Conservation (phyloP, 1,139 yeast species). For the Candida tunisiensis region DNA sequence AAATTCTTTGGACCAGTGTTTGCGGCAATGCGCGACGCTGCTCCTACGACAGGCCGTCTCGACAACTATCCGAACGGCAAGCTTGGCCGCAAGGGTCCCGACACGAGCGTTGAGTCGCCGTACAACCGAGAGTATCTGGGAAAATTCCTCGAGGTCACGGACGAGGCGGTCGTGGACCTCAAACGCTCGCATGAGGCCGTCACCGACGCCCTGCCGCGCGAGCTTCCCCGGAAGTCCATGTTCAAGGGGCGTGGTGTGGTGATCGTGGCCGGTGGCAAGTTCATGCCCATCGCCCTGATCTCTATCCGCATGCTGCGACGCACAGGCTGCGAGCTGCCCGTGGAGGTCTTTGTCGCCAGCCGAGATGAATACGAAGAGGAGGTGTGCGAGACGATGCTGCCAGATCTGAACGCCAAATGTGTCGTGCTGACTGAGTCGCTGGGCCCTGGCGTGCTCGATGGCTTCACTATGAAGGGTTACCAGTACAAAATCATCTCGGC, state of each 20-base stretch:
- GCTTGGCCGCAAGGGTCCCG: too few species aligned
- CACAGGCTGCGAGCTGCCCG: constrained; percentile 48
- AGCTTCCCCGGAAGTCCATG: constrained; percentile 21
- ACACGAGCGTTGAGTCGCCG: too few species aligned
- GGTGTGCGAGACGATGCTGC: constrained; percentile 47
- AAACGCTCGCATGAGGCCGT: constrained; percentile 35
- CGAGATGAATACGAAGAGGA: constrained; percentile 53
- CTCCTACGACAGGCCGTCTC: too few species aligned
- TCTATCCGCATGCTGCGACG: constrained; percentile 50
- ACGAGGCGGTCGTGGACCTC: constrained; percentile 30
- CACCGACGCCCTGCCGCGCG: constrained; percentile 31
- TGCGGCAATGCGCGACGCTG: too few species aligned
- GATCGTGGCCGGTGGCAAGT: constrained; percentile 67
- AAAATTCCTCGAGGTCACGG: constrained; percentile 34
- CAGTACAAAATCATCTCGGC: constrained; percentile 68
- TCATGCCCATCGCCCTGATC: constrained; percentile 53
- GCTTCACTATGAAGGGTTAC: constrained; percentile 48
- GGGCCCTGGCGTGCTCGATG: constrained; percentile 26
- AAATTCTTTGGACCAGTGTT: too few species aligned
- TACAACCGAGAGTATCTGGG: constrained; percentile 29
- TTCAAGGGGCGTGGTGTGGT: constrained; percentile 55
- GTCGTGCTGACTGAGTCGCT: constrained; percentile 40
- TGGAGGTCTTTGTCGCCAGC: constrained; percentile 62
- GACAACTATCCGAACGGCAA: neutral
- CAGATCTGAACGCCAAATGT: constrained; percentile 55